Evolutionary conservation across 1,284 basidiomycete genomes (phyloP).

Genomic region (Ceratobasidium sp.): DNA sequence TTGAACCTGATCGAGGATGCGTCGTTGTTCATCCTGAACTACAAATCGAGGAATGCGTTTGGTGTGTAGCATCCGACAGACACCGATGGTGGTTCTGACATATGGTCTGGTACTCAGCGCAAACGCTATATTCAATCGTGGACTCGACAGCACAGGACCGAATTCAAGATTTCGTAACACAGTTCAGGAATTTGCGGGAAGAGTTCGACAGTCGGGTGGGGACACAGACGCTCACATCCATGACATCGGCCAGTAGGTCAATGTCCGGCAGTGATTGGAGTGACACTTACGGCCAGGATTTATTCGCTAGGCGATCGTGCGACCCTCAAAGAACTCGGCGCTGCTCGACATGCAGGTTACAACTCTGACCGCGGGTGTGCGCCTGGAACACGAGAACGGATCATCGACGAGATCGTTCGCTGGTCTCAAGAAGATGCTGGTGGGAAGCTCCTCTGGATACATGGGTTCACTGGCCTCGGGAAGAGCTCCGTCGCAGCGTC

Average conservation of each 20-base stretch:
- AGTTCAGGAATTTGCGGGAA: not conserved
- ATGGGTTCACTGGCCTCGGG: conserved; percentile 25
- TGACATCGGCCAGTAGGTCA: not conserved
- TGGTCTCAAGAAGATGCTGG: not conserved
- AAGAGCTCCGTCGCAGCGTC: conserved; percentile 20
- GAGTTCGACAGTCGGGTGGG: not conserved
- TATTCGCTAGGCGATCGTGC: not conserved
- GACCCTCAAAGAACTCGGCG: not conserved
- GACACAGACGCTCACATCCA: not conserved
- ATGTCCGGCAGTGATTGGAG: too few species aligned
- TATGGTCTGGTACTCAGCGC: not conserved
- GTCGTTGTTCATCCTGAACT: conserved; percentile 3
- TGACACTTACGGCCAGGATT: not conserved
- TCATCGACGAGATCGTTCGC: not conserved
- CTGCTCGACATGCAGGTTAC: not conserved
- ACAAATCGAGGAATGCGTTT: not conserved
- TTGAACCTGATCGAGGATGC: conserved; percentile 24
- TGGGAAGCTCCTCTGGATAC: not conserved
- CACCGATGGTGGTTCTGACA: too few species aligned
- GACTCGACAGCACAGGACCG: not conserved
- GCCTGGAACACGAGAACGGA: not conserved
- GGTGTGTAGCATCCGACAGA: not conserved
- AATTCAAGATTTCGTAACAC: not conserved
- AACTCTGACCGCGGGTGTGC: not conserved
- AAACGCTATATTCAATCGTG: not conserved